Percentiles rank a stretch among this genome's conserved stretches.
phyloP scores from a whole-genome alignment of 352 stramenopile genomes.

The Globisporangium parvum region DNA sequence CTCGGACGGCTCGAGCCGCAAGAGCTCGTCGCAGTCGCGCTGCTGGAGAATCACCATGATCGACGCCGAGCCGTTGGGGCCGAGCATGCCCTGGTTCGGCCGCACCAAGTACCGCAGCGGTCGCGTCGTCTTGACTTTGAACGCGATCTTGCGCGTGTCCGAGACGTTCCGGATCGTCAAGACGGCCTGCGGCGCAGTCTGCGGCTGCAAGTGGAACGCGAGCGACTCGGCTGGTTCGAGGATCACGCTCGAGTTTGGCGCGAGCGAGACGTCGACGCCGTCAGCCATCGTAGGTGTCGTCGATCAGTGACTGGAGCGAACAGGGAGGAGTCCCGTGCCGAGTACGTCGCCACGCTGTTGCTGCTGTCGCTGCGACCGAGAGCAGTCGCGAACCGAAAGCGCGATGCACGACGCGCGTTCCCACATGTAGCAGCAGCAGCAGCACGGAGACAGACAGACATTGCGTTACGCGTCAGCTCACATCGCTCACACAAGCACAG shows the following conservation, averaged over 20 bases:
- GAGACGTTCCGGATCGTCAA: slow-evolving; percentile 83
- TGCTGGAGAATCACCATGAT: slow-evolving; percentile 88
- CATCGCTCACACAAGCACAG: too few species aligned
- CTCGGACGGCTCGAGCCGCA: slow-evolving; percentile 69
- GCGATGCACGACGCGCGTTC: too few species aligned
- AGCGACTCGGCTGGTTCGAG: slow-evolving; percentile 80
- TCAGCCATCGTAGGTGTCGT: slow-evolving; percentile 35
- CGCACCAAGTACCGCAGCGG: slow-evolving; percentile 87
- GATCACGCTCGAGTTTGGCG: slow-evolving; percentile 72
- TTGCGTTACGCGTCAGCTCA: too few species aligned
- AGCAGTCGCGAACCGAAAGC: too few species aligned
- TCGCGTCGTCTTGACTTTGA: slow-evolving; percentile 88
- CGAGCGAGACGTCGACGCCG: slow-evolving; percentile 46
- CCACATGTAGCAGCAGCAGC: too few species aligned
- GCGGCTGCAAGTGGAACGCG: slow-evolving; percentile 58
- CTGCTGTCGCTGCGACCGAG: too few species aligned
- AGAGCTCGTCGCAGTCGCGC: slow-evolving; percentile 83
- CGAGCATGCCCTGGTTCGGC: slow-evolving; percentile 81
- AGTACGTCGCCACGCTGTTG: too few species aligned
- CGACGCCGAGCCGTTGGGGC: slow-evolving; percentile 62
- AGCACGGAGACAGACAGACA: too few species aligned
- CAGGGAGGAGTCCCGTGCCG: too few species aligned
- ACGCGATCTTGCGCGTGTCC: slow-evolving; percentile 76
- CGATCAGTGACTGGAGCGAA: too few species aligned
- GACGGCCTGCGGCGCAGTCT: slow-evolving; percentile 67